Evolutionary conservation across 2,329 filamentous ascomycete species (phyloP).

Genomic region (Sphaerulina vaccinii): DNA sequence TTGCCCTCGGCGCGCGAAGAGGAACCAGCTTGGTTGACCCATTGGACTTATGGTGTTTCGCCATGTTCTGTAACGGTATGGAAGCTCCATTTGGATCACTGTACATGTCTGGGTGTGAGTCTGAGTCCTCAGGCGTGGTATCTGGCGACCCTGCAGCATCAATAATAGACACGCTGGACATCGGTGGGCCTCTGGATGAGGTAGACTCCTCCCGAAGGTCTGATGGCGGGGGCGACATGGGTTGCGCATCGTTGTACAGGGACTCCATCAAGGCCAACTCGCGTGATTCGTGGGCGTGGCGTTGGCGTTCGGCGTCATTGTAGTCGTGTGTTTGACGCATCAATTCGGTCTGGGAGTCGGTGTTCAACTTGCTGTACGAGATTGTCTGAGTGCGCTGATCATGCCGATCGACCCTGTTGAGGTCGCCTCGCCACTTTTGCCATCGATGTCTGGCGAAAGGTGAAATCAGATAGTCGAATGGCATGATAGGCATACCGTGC

Average conservation of each 20-base stretch:
- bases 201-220: slow-evolving; percentile 22
- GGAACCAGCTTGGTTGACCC: slow-evolving; percentile 40
- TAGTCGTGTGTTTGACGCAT: slow-evolving; percentile 7
- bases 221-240: slow-evolving; percentile 36
- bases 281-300: slow-evolving; percentile 39
- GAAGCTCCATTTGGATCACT: slow-evolving; percentile 33
- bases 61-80: slow-evolving; percentile 26
- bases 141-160: background rate
- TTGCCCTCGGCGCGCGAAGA: background rate
- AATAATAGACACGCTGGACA: slow-evolving; percentile 3
- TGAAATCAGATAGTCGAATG: slow-evolving; percentile 76
- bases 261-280: slow-evolving; percentile 36
- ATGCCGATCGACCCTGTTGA: slow-evolving; percentile 60
- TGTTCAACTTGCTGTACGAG: slow-evolving; percentile 16
- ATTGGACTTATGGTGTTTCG: slow-evolving; percentile 44
- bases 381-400: slow-evolving; percentile 33
- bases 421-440: slow-evolving; percentile 70
- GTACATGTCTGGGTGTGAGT: slow-evolving; percentile 24
- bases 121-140: slow-evolving; percentile 6
- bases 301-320: slow-evolving; percentile 27
- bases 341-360: slow-evolving; percentile 26
- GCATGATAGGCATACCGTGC: slow-evolving; percentile 70
- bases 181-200: slow-evolving; percentile 26
- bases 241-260: slow-evolving; percentile 38
- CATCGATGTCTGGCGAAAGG: slow-evolving; percentile 76